Conservation (phyloP, 1,139 yeast genomes). For the Saccharomyces hybrid region DNA sequence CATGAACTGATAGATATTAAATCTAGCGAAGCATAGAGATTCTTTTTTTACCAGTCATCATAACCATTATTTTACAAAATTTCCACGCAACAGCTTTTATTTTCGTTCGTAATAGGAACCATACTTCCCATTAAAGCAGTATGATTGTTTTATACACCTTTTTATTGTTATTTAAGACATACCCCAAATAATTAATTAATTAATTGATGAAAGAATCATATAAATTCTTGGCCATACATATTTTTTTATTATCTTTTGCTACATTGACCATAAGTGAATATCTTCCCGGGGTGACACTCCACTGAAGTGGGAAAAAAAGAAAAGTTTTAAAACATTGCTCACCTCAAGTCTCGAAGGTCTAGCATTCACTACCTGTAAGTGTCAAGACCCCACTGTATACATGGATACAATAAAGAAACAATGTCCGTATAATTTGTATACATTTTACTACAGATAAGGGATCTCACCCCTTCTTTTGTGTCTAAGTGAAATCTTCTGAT, state of each 20-base stretch:
- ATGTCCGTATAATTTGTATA: not conserved
- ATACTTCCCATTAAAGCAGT: not conserved
- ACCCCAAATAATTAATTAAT: not conserved
- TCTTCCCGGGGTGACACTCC: not conserved
- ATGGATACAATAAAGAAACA: not conserved
- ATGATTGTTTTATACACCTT: not conserved
- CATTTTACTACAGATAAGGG: not conserved
- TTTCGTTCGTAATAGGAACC: not conserved
- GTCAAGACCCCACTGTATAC: not conserved
- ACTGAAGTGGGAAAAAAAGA: not conserved
- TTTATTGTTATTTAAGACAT: not conserved
- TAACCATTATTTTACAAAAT: not conserved
- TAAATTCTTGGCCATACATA: not conserved
- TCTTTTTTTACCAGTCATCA: not conserved
- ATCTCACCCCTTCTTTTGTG: not conserved
- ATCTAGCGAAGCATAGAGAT: not conserved
- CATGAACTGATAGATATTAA: slow-evolving; percentile 6
- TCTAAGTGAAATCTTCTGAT: not conserved
- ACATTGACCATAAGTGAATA: not conserved
- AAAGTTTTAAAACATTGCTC: not conserved
- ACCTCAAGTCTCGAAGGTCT: not conserved
- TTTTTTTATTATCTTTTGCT: not conserved
- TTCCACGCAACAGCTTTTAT: not conserved
- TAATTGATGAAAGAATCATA: not conserved
- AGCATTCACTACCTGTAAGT: not conserved